Evolutionary conservation across 192 early-diverging fungal species (phyloP).

Genomic region (Ambispora gerdemannii): DNA sequence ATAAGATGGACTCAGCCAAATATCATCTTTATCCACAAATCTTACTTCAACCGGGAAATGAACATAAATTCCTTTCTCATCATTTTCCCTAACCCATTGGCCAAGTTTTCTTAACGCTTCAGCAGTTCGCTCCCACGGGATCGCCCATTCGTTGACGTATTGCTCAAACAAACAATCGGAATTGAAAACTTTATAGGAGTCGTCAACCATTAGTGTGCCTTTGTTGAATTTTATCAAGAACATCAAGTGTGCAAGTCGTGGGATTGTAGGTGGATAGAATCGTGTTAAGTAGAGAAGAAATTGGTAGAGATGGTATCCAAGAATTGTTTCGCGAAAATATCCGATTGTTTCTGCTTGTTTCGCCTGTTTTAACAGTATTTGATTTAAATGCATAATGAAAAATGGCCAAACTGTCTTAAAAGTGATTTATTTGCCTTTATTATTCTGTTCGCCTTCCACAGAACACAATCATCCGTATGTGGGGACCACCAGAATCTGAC

Average conservation of each 20-base stretch:
- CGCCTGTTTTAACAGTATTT: not conserved
- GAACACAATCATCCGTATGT: constrained; percentile 64
- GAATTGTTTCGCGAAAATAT: constrained; percentile 31
- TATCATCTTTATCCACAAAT: constrained; percentile 62
- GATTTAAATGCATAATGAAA: too few species aligned
- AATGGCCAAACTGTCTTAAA: not conserved
- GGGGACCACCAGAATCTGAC: constrained; percentile 80
- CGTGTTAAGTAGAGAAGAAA: constrained; percentile 56
- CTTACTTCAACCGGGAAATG: constrained; percentile 75
- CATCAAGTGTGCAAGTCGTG: constrained; percentile 49
- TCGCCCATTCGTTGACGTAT: constrained; percentile 76
- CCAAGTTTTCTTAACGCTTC: constrained; percentile 55
- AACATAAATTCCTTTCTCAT: constrained; percentile 43
- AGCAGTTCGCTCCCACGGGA: constrained; percentile 55
- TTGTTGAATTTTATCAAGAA: constrained; percentile 52
- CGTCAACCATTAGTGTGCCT: constrained; percentile 52
- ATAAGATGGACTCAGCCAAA: constrained; percentile 64
- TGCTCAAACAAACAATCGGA: constrained; percentile 70
- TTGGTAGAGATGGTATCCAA: constrained; percentile 53
- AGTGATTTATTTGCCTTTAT: constrained; percentile 26
- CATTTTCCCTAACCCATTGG: constrained; percentile 48
- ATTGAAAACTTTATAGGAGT: constrained; percentile 64
- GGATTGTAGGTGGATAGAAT: constrained; percentile 47
- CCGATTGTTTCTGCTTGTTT: not conserved
- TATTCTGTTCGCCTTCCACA: constrained; percentile 67